These are phyloP conservation scores for Barnettozyma sucrosica DNA, from an alignment of 805 yeast genomes.

Conservation along the genomic window DNA sequence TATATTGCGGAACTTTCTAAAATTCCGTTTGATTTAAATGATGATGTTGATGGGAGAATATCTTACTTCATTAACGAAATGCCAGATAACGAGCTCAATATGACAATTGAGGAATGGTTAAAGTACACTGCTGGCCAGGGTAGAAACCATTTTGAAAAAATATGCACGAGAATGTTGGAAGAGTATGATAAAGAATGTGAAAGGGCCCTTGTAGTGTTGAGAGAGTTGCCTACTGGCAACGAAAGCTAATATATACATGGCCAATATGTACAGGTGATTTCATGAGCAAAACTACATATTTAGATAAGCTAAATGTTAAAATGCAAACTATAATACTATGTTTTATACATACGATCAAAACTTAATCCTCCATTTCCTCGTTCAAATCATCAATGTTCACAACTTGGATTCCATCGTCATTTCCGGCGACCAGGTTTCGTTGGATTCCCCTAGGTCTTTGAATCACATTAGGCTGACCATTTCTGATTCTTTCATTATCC, in stretches of 20 bases:
- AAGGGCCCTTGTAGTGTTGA: slow-evolving; percentile 41
- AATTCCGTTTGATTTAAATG: slow-evolving; percentile 35
- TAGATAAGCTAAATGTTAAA: too few species aligned
- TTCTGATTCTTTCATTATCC: neutral
- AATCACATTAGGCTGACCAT: neutral
- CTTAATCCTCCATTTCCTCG: slow-evolving; percentile 2
- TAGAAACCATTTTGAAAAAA: slow-evolving; percentile 39
- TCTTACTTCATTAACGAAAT: slow-evolving; percentile 59
- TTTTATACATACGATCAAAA: neutral
- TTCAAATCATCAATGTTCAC: neutral
- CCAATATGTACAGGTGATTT: neutral
- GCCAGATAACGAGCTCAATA: slow-evolving; percentile 62
- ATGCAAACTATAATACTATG: neutral
- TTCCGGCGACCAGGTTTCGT: neutral
- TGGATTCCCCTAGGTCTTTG: neutral
- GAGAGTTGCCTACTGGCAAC: slow-evolving; percentile 26
- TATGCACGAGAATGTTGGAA: slow-evolving; percentile 41
- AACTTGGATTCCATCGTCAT: neutral
- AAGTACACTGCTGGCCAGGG: slow-evolving; percentile 49
- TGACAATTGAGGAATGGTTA: slow-evolving; percentile 73
- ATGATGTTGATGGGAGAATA: slow-evolving; percentile 62
- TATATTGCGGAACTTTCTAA: slow-evolving; percentile 17
- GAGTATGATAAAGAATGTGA: slow-evolving; percentile 44
- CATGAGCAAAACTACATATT: neutral
- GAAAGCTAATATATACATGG: neutral